These are phyloP conservation scores for Aspergillus persii DNA, from an alignment of 2,329 filamentous ascomycete genomes.

Conservation along the genomic window DNA sequence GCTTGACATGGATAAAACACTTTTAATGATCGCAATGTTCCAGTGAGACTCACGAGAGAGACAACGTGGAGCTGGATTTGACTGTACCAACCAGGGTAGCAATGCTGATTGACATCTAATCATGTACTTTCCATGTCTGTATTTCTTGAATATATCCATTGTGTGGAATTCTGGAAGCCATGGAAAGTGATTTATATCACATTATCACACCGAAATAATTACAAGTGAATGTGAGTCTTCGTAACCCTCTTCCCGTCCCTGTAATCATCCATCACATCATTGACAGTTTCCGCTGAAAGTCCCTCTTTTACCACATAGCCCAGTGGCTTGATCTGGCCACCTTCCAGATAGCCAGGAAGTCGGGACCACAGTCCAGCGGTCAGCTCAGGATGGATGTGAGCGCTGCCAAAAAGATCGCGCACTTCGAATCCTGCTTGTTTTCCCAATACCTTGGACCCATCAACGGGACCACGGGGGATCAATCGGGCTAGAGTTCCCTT, in stretches of 20 bases:
- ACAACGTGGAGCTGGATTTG: no score
- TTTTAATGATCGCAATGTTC: no score
- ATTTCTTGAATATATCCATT: no score
- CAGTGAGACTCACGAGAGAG: no score
- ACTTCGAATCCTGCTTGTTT: background rate
- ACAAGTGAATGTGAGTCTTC: background rate
- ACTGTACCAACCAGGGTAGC: no score
- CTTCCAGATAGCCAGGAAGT: background rate
- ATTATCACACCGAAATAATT: no score
- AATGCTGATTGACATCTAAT: no score
- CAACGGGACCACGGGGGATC: background rate
- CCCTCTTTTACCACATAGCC: background rate
- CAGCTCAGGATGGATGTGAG: background rate
- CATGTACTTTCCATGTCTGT: no score
- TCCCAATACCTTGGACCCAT: background rate
- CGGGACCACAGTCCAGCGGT: background rate
- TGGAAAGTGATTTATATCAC: no score
- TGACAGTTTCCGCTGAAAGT: background rate
- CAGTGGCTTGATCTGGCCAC: background rate
- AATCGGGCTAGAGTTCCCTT: background rate
- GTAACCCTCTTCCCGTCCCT: background rate
- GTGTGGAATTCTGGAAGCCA: no score
- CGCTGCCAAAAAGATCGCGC: background rate
- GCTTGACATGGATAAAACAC: no score
- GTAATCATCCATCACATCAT: background rate